phyloP scores from a whole-genome alignment of 768 basidiomycete species.

The Austroboletus festivus region DNA sequence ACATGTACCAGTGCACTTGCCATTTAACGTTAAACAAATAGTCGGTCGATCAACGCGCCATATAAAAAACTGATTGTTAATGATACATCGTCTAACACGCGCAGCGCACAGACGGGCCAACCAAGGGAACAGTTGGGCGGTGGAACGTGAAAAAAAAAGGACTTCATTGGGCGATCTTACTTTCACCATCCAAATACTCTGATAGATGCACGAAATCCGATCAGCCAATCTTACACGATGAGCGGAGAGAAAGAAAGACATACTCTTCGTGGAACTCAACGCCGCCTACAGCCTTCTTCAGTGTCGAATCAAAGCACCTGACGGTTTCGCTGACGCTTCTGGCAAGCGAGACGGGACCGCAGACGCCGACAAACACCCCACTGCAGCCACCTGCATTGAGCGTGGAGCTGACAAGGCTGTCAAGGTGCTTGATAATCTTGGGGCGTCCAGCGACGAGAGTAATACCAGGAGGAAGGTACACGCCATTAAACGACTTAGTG shows the following conservation, averaged over 20 bases:
- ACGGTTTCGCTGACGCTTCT: slow-evolving; percentile 33
- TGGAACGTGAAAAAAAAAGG: neutral
- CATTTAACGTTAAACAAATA: too few relatives aligned
- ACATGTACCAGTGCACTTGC: slow-evolving; percentile 1
- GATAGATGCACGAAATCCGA: neutral
- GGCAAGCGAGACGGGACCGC: slow-evolving; percentile 38
- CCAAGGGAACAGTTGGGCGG: neutral
- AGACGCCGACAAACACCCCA: slow-evolving; percentile 42
- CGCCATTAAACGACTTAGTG: slow-evolving; percentile 13
- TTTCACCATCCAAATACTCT: slow-evolving; percentile 14
- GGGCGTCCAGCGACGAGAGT: slow-evolving; percentile 54
- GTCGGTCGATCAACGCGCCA: too few relatives aligned
- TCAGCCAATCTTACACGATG: neutral
- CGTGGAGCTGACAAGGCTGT: slow-evolving; percentile 41
- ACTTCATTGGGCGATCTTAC: neutral
- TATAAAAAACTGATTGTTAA: too few relatives aligned
- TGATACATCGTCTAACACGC: neutral
- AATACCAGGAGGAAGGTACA: slow-evolving; percentile 38
- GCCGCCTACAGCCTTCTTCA: slow-evolving; percentile 34
- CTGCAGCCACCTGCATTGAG: slow-evolving; percentile 32
- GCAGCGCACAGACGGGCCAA: neutral
- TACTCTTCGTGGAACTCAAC: slow-evolving; percentile 40
- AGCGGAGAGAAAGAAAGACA: slow-evolving; percentile 13
- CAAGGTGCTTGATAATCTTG: slow-evolving; percentile 43
- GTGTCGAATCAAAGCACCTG: slow-evolving; percentile 25